Evolutionary conservation across 192 early-diverging fungal genomes (phyloP), one percentile per base, ranked within the genome.

Genomic region (Linnemannia exigua): DNA sequence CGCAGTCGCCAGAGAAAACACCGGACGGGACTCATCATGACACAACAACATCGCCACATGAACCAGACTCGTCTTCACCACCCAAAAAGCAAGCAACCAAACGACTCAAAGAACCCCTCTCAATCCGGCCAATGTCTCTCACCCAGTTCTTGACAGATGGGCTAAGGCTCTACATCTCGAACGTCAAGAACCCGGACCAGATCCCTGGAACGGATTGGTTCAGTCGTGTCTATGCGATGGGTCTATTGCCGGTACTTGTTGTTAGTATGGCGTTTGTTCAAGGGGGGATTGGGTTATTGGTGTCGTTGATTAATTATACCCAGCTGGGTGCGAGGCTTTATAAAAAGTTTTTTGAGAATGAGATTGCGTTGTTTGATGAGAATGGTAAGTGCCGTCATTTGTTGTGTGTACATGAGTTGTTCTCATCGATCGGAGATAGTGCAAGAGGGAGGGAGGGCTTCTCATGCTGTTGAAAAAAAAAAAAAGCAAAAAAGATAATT

Each of bases 321-420:
- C 22, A 28, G 46, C n/a, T 76, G 16, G 84, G 84, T 0, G 58
- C 63, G 9, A 25, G 47, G 12, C 38, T 67, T 11, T 86, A 86
- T 41, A 35, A 19, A 6, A 37, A 22, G 19, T 80, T 86, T 72
- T 80, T 86, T 28, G 25, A 77, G 11, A 71, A 80, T 31, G 78
- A 86, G 54, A 80, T 86, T 37, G 70, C 74, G 0, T 74, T 86
- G 16, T 74, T 86, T 67, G 84, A 86, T 41, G 84, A 86, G 33
- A 73, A 74, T 68, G 84, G 83, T 85, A 76, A 19, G 68, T 79
- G 41, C 9, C 28, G 16, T 46, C 25, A 7, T 50, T 25, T 46
- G 5, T 9, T 70, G 11, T 17, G 52, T 69, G 51, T 75, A 16
- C 20, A 5, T 58, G 52, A 2, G 22, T 58, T 63, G 25, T 63